These are phyloP conservation scores for Erodium moschatum DNA, from an alignment of 441 rosid species.

Conservation along the genomic window DNA sequence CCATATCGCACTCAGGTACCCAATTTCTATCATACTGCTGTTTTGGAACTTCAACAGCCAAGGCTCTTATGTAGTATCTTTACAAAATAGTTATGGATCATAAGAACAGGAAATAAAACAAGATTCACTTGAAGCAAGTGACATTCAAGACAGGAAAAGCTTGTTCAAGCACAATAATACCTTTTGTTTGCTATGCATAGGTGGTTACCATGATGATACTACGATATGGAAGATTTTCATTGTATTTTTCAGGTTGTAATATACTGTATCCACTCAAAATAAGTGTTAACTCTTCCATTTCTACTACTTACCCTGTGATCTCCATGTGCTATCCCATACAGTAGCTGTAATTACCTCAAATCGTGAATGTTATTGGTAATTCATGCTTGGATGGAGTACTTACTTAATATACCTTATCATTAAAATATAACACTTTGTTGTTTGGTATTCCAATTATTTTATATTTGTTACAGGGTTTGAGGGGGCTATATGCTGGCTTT, in stretches of 20 bases:
- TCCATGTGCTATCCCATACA: not conserved
- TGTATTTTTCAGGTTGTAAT: not conserved
- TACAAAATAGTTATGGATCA: not conserved
- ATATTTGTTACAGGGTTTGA: conserved; percentile 45
- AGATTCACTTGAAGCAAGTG: not conserved
- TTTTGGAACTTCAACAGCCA: not conserved
- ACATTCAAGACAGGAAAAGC: not conserved
- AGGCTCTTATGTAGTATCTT: not conserved
- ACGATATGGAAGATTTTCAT: not conserved
- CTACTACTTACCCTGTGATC: not conserved
- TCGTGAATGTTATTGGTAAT: not conserved
- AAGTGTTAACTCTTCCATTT: not conserved
- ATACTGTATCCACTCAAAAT: not conserved
- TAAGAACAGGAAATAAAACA: not conserved
- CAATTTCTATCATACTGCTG: not conserved
- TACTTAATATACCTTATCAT: not conserved
- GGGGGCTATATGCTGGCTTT: conserved; percentile 87
- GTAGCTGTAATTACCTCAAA: not conserved
- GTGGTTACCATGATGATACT: not conserved
- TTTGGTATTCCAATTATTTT: not conserved
- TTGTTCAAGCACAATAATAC: not conserved
- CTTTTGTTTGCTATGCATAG: not conserved
- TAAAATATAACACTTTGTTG: not conserved
- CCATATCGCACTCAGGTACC: not conserved
- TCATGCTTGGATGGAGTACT: not conserved